Percentiles rank a stretch among this genome's conserved stretches.
Conservation (phyloP, 2,329 filamentous ascomycete species). For the Apiospora sp. region DNA sequence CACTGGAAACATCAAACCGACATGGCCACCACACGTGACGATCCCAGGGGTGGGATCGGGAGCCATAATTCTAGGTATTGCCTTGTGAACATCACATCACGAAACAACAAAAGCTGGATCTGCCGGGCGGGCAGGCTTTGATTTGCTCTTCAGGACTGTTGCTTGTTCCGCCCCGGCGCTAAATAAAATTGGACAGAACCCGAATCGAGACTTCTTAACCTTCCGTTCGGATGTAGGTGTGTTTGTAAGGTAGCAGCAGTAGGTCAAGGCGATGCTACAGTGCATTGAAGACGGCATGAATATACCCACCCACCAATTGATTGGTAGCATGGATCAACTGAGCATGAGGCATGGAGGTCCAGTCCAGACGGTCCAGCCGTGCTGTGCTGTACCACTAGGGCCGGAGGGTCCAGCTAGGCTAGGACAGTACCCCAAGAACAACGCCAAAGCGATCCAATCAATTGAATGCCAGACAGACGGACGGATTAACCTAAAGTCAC, state of each 20-base stretch:
- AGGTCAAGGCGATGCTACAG: background rate
- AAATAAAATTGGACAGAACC: slow-evolving; percentile 1
- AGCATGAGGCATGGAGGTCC: background rate
- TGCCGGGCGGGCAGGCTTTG: background rate
- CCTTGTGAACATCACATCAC: slow-evolving; percentile 1
- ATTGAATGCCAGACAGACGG: background rate
- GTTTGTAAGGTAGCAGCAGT: background rate
- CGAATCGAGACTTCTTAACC: background rate
- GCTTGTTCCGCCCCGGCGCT: background rate
- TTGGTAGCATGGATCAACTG: background rate
- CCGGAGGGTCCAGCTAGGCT: background rate
- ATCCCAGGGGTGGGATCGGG: slow-evolving; percentile 10
- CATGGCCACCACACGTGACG: slow-evolving; percentile 7
- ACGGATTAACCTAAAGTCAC: slow-evolving; percentile 18
- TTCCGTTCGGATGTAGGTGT: background rate
- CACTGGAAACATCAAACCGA: background rate
- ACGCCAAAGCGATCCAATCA: slow-evolving; percentile 1
- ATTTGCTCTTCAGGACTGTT: background rate
- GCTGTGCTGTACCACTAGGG: background rate
- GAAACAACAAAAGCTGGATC: background rate
- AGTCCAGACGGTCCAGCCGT: background rate
- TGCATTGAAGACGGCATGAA: slow-evolving; percentile 1
- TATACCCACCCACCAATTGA: background rate
- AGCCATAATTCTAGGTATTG: background rate
- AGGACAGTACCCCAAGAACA: background rate